A percentile compares a stretch with the other conserved stretches of the same genome.
Conservation (phyloP, 768 basidiomycete species). For the Tulasnella sp. region DNA sequence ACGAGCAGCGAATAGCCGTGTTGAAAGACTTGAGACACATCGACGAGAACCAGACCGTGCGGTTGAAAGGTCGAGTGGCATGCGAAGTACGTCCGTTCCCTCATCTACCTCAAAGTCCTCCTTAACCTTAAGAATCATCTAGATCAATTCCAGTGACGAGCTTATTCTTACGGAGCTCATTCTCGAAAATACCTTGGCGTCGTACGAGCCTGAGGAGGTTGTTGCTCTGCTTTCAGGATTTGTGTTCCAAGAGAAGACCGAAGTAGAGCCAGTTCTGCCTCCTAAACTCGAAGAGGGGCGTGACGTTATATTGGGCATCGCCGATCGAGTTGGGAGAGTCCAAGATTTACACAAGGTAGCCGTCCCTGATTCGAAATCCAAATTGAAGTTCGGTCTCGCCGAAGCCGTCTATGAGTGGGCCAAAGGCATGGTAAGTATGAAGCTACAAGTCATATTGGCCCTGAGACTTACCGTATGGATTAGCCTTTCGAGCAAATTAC, state of each 20-base stretch:
- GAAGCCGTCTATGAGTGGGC: conserved; percentile 99
- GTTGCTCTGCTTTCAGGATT: conserved; percentile 95
- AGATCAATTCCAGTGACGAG: conserved; percentile 99
- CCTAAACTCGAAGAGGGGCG: conserved; percentile 76
- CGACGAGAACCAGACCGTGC: conserved; percentile 91
- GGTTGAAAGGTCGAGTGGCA: conserved; percentile 94
- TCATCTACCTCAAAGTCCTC: not conserved
- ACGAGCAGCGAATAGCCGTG: conserved; percentile 89
- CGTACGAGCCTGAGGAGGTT: conserved; percentile 91
- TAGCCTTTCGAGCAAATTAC: conserved; percentile 97
- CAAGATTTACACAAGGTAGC: conserved; percentile 78
- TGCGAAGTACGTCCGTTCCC: conserved; percentile 68
- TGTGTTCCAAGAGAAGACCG: conserved; percentile 98
- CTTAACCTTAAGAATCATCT: not conserved
- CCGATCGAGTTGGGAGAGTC: conserved; percentile 70
- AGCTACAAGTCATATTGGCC: conserved; percentile 3
- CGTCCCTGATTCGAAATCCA: conserved; percentile 70
- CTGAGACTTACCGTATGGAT: not conserved
- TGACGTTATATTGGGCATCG: conserved; percentile 71
- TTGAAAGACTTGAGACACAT: conserved; percentile 90
- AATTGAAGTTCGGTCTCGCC: conserved; percentile 83
- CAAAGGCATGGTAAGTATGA: conserved; percentile 82
- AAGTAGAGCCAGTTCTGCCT: conserved; percentile 77
- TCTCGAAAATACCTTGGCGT: conserved; percentile 87
- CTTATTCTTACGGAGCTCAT: conserved; percentile 95